Base-by-base conservation (phyloP, 306 rosid genomes). In the Luffa acutangula region DNA sequence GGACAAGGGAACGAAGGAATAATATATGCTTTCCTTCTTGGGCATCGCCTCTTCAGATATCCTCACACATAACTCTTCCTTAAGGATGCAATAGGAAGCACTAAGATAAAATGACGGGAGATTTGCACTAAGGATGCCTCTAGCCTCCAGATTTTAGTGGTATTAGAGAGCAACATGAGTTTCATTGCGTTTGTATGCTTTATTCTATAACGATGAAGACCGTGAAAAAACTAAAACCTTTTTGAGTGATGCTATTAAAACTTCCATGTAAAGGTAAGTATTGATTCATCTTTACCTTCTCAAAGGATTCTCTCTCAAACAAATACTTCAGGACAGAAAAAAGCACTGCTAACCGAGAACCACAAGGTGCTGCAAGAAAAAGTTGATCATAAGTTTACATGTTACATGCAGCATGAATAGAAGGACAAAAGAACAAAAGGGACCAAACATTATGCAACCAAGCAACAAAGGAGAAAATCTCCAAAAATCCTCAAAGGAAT, bases 241-340 rank as follows among this genome's bases (percentile, higher is more conserved):
- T n/a, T 45, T 71, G 54, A 75, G 48, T 56, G 49, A 54, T 52
- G 18, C 8, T 0, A 74, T 20, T 74, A 52, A 9, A 51, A 51
- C 46, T 15, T 13, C 42, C 78, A 33, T 6, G 8, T 34, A 74
- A 31, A 49, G 7, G n/a, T 36, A 80, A 36, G 59, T 31, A 76
- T 6, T 14, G 21, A 57, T 18, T 45, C 36, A 8, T 69, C 43
- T 73, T 78, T 76, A 93, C 97, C 95, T 95, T 95, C 82, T 89
- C 89, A 0, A 88, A 89, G 65, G 89, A 77, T 76, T 86, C 92
- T 82, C 83, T 88, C 80, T 93, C 96, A 84, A 88, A 88, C 81
- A 92, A 92, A 85, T 90, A 80, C 87, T 95, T 95, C 58, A 95
- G 81, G 86, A 95, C 75, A 36, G 97, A 95, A 87, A 93, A 87